Conservation (phyloP, 768 basidiomycete species). For the Mycena epipterygia region DNA sequence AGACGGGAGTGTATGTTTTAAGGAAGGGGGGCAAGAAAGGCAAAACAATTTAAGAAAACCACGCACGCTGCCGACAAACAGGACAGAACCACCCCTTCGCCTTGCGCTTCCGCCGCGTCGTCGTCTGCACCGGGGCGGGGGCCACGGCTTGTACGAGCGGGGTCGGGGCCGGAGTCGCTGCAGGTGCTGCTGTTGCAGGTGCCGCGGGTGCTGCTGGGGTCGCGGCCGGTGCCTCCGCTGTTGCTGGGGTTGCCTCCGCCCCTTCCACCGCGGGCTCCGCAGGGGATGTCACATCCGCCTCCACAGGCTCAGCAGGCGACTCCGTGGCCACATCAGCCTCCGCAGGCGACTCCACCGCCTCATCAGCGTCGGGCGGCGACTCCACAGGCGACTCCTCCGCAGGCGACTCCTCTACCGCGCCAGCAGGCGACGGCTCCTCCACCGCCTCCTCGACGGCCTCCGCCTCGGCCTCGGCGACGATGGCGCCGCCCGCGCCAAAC, state of each 20-base stretch:
- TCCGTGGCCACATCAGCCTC: conserved; percentile 32
- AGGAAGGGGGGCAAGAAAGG: background rate
- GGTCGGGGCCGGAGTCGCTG: conserved; percentile 23
- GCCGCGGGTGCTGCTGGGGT: conserved; percentile 3
- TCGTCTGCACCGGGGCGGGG: conserved; percentile 49
- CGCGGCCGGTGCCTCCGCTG: background rate
- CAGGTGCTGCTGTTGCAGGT: conserved; percentile 35
- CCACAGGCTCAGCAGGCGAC: background rate
- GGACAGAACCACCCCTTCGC: conserved; percentile 99
- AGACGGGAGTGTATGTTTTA: no score
- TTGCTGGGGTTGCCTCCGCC: background rate
- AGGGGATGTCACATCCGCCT: background rate
- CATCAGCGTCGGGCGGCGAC: conserved; percentile 45
- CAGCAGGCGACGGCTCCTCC: no score
- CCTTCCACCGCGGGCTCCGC: background rate
- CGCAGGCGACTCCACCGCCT: conserved; percentile 28
- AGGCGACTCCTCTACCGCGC: no score
- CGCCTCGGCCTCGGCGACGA: conserved; percentile 65
- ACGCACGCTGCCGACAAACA: conserved; percentile 93
- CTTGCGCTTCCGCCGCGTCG: conserved; percentile 85
- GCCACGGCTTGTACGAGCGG: conserved; percentile 15
- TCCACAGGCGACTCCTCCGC: conserved; percentile 44
- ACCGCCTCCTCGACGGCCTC: conserved; percentile 46
- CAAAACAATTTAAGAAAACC: conserved; percentile 1
- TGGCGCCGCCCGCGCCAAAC: conserved; percentile 92